These are phyloP conservation scores for Podila epicladia DNA, from an alignment of 192 early-diverging fungal species.

Conservation along the genomic window DNA sequence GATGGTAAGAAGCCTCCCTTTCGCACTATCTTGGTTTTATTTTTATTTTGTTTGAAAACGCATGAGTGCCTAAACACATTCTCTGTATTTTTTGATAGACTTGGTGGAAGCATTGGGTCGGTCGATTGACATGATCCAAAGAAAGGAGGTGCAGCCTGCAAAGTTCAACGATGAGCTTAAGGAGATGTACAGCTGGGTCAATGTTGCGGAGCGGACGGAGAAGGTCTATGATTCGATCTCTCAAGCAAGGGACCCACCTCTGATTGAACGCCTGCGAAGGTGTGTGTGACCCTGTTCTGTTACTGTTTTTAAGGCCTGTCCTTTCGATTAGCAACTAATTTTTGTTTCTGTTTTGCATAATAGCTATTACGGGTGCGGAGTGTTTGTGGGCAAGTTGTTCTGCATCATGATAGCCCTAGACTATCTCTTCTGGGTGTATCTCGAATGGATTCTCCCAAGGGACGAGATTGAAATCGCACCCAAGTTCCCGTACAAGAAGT, in stretches of 20 bases:
- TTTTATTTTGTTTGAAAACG: neutral
- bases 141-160: slow-evolving; percentile 69
- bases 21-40: neutral
- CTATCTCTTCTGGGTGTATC: slow-evolving; percentile 80
- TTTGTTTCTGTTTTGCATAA: too few relatives aligned
- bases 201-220: slow-evolving; percentile 94
- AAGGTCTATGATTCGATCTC: slow-evolving; percentile 84
- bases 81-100: slow-evolving; percentile 42
- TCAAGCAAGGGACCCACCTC: slow-evolving; percentile 69
- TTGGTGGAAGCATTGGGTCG: slow-evolving; percentile 74
- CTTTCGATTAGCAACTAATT: neutral
- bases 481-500: slow-evolving; percentile 70
- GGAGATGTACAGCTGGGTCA: slow-evolving; percentile 96
- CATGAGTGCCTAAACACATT: too few relatives aligned
- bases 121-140: slow-evolving; percentile 76
- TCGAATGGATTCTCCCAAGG: slow-evolving; percentile 85
- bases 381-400: slow-evolving; percentile 91
- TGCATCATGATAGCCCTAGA: slow-evolving; percentile 91
- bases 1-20: slow-evolving; percentile 65
- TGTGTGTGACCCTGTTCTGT: slow-evolving; percentile 12
- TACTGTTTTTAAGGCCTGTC: neutral
- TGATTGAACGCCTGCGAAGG: slow-evolving; percentile 80
- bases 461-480: slow-evolving; percentile 78
- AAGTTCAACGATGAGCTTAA: slow-evolving; percentile 85
- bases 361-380: slow-evolving; percentile 87